These are phyloP conservation scores for Melocanna baccifera DNA, from an alignment of 176 grass and related monocot species.

Conservation along the genomic window DNA sequence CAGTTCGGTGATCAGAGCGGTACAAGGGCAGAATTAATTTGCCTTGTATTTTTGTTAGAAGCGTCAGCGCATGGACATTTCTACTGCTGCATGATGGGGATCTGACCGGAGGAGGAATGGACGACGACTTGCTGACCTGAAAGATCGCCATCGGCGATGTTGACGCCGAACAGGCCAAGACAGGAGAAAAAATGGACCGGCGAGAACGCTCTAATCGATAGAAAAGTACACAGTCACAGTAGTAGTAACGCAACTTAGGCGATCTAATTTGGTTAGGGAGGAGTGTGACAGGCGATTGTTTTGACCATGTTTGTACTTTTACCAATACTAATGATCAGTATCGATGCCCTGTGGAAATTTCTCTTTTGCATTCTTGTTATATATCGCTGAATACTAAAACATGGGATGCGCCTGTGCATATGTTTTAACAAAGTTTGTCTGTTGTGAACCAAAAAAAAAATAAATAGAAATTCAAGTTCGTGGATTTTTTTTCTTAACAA, in stretches of 20 bases:
- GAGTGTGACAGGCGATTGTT: background rate
- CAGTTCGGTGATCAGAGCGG: background rate
- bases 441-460: no score
- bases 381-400: background rate
- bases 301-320: background rate
- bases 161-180: background rate
- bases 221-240: background rate
- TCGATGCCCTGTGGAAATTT: background rate
- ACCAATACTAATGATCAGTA: background rate
- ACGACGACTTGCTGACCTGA: background rate
- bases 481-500: background rate
- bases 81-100: background rate
- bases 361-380: background rate
- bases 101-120: background rate
- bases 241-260: background rate
- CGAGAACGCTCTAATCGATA: no score
- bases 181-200: no score
- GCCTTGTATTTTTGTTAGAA: background rate
- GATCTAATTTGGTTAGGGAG: background rate
- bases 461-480: background rate
- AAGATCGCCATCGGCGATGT: background rate
- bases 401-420: background rate
- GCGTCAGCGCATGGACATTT: background rate
- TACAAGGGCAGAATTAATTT: background rate
- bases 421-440: background rate